Evolutionary conservation across 306 rosid genomes (phyloP).

Genomic region (Mimosa bimucronata): DNA sequence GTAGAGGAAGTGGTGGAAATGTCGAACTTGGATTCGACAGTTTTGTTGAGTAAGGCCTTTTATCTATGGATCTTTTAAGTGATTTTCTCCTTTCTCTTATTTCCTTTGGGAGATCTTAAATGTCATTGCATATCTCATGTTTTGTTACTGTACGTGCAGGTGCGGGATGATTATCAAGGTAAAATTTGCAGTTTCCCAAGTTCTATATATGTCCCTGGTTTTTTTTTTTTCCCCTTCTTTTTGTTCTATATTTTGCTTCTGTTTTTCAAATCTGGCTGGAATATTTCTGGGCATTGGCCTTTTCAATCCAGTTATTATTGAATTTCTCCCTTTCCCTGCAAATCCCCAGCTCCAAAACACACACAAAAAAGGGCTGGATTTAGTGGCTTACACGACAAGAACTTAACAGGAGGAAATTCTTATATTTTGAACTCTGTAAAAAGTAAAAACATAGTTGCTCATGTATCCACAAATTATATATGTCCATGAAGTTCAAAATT

Average conservation of each 20-base stretch:
- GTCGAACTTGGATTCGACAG: slow-evolving; percentile 78
- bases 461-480: not conserved
- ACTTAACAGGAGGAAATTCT: slow-evolving; percentile 14
- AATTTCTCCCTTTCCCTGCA: not conserved
- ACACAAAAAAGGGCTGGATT: not conserved
- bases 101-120: slow-evolving; percentile 5
- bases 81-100: not conserved
- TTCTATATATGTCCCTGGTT: slow-evolving; percentile 6
- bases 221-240: slow-evolving; percentile 29
- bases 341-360: not conserved
- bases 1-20: slow-evolving; percentile 58
- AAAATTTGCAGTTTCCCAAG: slow-evolving; percentile 37
- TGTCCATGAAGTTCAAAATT: not conserved
- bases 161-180: slow-evolving; percentile 93
- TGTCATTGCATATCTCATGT: slow-evolving; percentile 42
- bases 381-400: slow-evolving; percentile 6
- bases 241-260: slow-evolving; percentile 14
- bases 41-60: slow-evolving; percentile 77
- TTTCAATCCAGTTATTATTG: not conserved
- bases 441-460: not conserved
- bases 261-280: slow-evolving; percentile 1
- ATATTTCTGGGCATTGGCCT: not conserved
- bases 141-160: slow-evolving; percentile 58
- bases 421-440: not conserved
- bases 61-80: slow-evolving; percentile 14